Percentiles rank a stretch among this genome's conserved stretches.
Conservation (phyloP, 495 filamentous ascomycete species). For the Neurospora tetraspora region DNA sequence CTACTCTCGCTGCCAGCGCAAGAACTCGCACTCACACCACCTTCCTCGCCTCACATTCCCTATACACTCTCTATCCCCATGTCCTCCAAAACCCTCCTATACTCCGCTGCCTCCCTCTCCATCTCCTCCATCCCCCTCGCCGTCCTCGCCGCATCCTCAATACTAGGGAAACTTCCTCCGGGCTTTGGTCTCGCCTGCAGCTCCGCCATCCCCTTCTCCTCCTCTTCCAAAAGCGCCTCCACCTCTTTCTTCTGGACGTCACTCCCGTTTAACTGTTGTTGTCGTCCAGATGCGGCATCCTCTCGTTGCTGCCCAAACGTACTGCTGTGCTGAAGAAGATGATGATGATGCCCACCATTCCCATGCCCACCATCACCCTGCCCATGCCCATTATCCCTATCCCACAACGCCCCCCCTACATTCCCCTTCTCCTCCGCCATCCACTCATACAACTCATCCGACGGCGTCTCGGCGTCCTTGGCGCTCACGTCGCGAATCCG, state of each 20-base stretch:
- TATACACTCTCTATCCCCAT: constrained; percentile 16
- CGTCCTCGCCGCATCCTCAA: constrained; percentile 60
- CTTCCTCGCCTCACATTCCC: background rate
- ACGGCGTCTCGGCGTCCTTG: constrained; percentile 38
- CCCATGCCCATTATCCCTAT: constrained; percentile 11
- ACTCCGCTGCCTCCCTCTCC: constrained; percentile 62
- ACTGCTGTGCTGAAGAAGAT: background rate
- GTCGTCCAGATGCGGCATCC: too few species aligned
- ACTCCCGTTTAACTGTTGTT: too few species aligned
- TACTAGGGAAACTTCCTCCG: constrained; percentile 37
- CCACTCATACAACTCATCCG: constrained; percentile 62
- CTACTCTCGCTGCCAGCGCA: background rate
- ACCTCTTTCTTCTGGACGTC: background rate
- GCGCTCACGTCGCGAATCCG: constrained; percentile 37
- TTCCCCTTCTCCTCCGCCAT: constrained; percentile 81
- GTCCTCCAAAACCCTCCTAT: constrained; percentile 32
- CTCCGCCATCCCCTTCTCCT: background rate
- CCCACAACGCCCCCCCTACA: constrained; percentile 52
- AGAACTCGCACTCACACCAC: background rate
- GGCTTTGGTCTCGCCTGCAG: constrained; percentile 22
- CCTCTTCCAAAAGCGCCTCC: background rate
- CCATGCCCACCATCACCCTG: background rate
- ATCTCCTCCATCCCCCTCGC: constrained; percentile 67
- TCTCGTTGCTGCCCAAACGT: background rate
- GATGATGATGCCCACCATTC: background rate